A percentile compares a stretch with the other conserved stretches of the same genome.
Conservation (phyloP, 2,329 filamentous ascomycete species). For the Penicillium sp. region DNA sequence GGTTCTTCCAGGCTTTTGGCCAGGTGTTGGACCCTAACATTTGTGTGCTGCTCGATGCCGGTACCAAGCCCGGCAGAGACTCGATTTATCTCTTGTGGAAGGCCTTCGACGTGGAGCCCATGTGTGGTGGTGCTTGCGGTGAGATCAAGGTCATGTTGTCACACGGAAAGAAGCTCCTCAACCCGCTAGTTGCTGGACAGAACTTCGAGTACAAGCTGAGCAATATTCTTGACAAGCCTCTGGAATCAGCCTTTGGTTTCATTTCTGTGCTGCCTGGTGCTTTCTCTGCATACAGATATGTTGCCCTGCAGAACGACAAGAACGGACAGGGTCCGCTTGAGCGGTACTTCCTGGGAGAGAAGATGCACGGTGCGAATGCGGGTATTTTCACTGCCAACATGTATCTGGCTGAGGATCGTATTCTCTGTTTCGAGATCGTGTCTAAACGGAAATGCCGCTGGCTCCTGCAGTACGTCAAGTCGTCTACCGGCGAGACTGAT, state of each 20-base stretch:
- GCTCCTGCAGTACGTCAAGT: conserved; percentile 98
- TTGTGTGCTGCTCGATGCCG: conserved; percentile 93
- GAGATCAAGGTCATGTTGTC: conserved; percentile 98
- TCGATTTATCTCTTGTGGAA: conserved; percentile 99
- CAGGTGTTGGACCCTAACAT: conserved; percentile 92
- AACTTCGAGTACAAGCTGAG: conserved; percentile 99
- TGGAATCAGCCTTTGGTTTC: conserved; percentile 97
- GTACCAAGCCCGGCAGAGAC: conserved; percentile 89
- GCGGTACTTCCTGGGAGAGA: conserved; percentile 97
- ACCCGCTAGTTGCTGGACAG: conserved; percentile 92
- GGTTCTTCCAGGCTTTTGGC: conserved; percentile 99
- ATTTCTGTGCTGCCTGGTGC: conserved; percentile 96
- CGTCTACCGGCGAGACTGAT: conserved; percentile 93
- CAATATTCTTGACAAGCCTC: conserved; percentile 96
- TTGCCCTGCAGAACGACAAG: conserved; percentile 96
- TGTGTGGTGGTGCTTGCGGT: conserved; percentile 96
- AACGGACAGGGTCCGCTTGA: conserved; percentile 89
- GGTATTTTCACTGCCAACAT: conserved; percentile 95
- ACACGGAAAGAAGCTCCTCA: conserved; percentile 84
- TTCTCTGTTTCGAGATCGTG: conserved; percentile 75
- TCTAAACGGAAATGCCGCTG: conserved; percentile 97
- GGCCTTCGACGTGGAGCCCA: conserved; percentile 95
- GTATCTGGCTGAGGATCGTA: conserved; percentile 60
- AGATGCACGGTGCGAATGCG: conserved; percentile 88
- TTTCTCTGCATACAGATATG: conserved; percentile 96